Evolutionary conservation across 176 grass and related monocot species (phyloP), one percentile per base, ranked within the genome.

Genomic region (Triticum monococcum): DNA sequence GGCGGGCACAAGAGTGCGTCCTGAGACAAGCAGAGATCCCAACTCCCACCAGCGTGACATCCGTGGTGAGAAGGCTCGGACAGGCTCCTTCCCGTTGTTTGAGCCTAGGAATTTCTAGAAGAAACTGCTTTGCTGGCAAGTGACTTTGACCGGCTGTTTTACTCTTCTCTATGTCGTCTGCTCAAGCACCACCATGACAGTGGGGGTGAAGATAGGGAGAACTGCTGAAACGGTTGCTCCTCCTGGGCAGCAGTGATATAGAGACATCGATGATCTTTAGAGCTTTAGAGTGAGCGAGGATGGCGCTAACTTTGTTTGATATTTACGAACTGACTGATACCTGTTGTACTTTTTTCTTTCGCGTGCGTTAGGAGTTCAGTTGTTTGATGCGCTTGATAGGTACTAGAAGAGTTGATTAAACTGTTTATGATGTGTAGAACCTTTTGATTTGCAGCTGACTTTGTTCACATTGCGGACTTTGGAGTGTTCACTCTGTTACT

Each of bases 21-120:
- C 83, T 14, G 93, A 93, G 35, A 83, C 45, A 82, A 69, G 80
- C 50, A 93, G 90, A 66, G 88, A 86, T 82, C 81, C 93, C 23
- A 90, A 91, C 86, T 61, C 67, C n/a, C 79, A 74, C 24, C 86
- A 86, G 23, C 89, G 84, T 6, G 83, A 75, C n/a, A 72, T 57
- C 57, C 77, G 83, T 31, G 92, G 88, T 0, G 90, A 90, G 92
- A 86, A 84, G 78, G 82, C 54, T 3, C 74, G 86, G 3, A 88
- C 56, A 0, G 94, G 93, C 12, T 94, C 94, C 36, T 74, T 99
- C 77, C 97, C 97, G 2, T 80, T 99, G 23, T 99, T 96, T 90
- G 80, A 81, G 67, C 97, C 94, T 0, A 90, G 94, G 32, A 75
- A 71, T 23, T 89, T 92, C 48, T 94, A 91, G 79, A 89, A 46